Base-by-base conservation (phyloP, 768 basidiomycete genomes). In the Xerocomellus dryophilus region DNA sequence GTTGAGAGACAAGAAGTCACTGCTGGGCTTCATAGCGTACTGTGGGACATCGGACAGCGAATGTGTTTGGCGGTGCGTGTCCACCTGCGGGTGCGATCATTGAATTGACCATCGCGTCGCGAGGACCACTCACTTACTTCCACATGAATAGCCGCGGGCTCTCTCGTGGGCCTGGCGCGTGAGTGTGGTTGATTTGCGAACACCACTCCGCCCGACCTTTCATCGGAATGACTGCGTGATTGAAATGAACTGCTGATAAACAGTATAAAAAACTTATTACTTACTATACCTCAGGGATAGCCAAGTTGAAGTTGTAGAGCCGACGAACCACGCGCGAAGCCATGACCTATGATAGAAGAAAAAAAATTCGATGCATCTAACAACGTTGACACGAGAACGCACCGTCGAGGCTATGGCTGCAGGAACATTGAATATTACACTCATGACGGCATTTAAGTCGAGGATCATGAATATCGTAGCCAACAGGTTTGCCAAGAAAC, bases 371-470 rank as follows among this genome's bases (percentile, higher is more conserved):
- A 47, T 46, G 12, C 7, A 12, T 39, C 31, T 20, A 18, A 40
- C 6, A 29, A 17, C 34, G 20, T 55, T 21, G 31, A 4, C 5
- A 45, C 7, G 5, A 51, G 21, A 27, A 68, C 78, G 45, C 60
- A 81, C 78, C 4, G 79, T 81, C 18, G 78, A 78, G 32, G 73
- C 72, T 32, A 81, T 75, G 23, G 81, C 82, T 23, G 84, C 83
- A 41, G 84, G 84, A 15, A 85, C 81, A 56, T 84, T 85, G 70
- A 84, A 84, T 32, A 85, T 76, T 45, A 86, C 71, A 35, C 74
- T 79, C 86, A 88, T 86, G 57, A 86, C 78, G 14, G 80, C 71
- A 64, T 87, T 88, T 38, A 87, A 69, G 61, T 84, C 74, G 38
- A 86, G 47, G 25, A 83, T 63, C 84, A 88, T 86, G 72, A 87